These are phyloP conservation scores for Citrullus mucosospermus DNA, from an alignment of 306 rosid species.

Conservation along the genomic window DNA sequence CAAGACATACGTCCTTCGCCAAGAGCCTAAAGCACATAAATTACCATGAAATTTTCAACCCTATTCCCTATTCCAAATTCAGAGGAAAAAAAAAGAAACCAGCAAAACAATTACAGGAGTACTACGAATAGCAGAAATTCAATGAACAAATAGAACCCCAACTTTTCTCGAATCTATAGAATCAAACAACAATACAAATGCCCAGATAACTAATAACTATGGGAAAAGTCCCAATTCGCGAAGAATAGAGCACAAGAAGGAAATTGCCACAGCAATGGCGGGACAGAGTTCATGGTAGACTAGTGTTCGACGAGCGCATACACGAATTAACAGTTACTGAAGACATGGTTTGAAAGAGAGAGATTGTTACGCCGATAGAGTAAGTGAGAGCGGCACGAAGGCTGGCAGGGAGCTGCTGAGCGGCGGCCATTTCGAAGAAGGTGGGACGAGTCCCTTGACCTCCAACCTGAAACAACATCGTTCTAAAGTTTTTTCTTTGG, in stretches of 20 bases:
- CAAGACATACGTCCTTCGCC: background rate
- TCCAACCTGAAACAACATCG: conserved; percentile 93
- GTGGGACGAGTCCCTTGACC: conserved; percentile 97
- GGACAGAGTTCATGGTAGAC: background rate
- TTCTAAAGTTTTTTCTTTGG: background rate
- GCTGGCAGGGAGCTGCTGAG: conserved; percentile 87
- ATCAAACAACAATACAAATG: background rate
- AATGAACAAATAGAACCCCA: background rate
- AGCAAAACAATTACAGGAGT: background rate
- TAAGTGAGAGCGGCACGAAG: conserved; percentile 85
- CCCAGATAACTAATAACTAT: background rate
- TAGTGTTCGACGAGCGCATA: background rate
- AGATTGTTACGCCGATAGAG: conserved; percentile 55
- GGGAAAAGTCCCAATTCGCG: background rate
- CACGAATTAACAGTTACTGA: background rate
- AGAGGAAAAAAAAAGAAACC: background rate
- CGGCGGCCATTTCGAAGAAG: conserved; percentile 99
- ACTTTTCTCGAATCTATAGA: background rate
- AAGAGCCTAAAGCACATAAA: background rate
- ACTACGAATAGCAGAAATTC: background rate
- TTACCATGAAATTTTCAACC: background rate
- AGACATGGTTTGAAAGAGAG: background rate
- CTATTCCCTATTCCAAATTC: background rate
- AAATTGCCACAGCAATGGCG: background rate
- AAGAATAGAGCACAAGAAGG: background rate